A percentile compares a stretch with the other conserved stretches of the same genome.
Evolutionary conservation across 139 green algal species (phyloP).

Genomic region (Chlamydomonas sp.): DNA sequence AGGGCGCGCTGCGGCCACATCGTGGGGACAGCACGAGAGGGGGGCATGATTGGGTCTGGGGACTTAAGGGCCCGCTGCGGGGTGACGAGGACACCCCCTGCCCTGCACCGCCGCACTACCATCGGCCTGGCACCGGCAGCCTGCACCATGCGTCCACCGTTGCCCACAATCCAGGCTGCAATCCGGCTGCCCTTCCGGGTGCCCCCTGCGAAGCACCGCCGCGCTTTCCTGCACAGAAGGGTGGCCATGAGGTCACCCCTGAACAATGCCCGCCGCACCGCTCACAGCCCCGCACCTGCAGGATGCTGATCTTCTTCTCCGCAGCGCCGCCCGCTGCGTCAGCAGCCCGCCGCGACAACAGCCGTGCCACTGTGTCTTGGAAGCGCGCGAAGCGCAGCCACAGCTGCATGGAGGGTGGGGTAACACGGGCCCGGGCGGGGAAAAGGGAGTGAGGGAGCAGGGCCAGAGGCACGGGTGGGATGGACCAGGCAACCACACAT

Average conservation of each 20-base stretch:
- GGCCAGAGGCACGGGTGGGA: too few relatives aligned
- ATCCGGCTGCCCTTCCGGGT: too few relatives aligned
- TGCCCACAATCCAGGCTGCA: too few relatives aligned
- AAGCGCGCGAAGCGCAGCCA: slow-evolving; percentile 91
- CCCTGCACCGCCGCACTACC: too few relatives aligned
- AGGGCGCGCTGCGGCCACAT: slow-evolving; percentile 44
- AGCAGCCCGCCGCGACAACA: slow-evolving; percentile 26
- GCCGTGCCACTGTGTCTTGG: slow-evolving; percentile 66
- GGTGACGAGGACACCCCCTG: background rate
- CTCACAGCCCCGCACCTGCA: slow-evolving; percentile 1
- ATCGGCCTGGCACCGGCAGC: background rate
- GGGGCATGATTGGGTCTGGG: background rate
- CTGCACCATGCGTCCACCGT: too few relatives aligned
- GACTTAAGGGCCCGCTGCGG: slow-evolving; percentile 55
- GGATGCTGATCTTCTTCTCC: slow-evolving; percentile 23
- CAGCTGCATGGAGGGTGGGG: slow-evolving; percentile 60
- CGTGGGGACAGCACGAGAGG: too few relatives aligned
- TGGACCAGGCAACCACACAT: too few relatives aligned
- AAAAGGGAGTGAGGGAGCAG: background rate
- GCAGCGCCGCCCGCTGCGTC: slow-evolving; percentile 15
- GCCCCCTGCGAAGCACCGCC: too few relatives aligned
- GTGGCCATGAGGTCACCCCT: too few relatives aligned
- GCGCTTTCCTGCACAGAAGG: too few relatives aligned
- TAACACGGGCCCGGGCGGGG: slow-evolving; percentile 22
- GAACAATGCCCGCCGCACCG: background rate